These are phyloP conservation scores for Parastagonospora nodorum DNA, from an alignment of 2,329 filamentous ascomycete species.

Conservation along the genomic window DNA sequence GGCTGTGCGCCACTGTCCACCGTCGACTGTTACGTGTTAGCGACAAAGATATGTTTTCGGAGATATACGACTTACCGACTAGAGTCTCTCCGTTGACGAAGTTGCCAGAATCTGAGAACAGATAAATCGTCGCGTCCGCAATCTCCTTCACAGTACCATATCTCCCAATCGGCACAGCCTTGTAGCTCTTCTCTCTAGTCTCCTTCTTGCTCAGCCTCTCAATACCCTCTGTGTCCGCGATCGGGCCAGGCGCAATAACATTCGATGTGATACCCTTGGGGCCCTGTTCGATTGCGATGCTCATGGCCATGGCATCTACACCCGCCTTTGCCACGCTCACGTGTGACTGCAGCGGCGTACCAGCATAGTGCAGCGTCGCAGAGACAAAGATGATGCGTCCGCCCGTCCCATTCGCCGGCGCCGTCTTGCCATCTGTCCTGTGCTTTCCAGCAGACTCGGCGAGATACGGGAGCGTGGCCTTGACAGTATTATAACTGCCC, in stretches of 20 bases:
- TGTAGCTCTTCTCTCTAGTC: slow-evolving; percentile 33
- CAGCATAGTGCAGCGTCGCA: slow-evolving; percentile 89
- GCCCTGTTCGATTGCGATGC: slow-evolving; percentile 85
- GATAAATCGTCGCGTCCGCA: slow-evolving; percentile 85
- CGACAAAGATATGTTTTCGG: not conserved
- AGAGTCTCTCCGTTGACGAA: slow-evolving; percentile 84
- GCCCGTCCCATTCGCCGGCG: slow-evolving; percentile 60
- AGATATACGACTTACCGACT: slow-evolving; percentile 63
- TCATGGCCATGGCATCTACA: slow-evolving; percentile 81
- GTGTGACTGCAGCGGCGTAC: slow-evolving; percentile 83
- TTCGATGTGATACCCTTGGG: slow-evolving; percentile 87
- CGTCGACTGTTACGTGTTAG: slow-evolving; percentile 53
- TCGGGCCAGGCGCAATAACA: slow-evolving; percentile 85
- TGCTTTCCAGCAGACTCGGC: slow-evolving; percentile 71
- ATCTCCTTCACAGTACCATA: slow-evolving; percentile 85
- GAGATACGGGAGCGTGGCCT: slow-evolving; percentile 85
- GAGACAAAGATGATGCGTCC: slow-evolving; percentile 90
- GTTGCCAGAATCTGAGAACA: slow-evolving; percentile 84
- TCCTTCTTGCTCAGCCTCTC: slow-evolving; percentile 48
- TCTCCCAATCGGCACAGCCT: slow-evolving; percentile 70
- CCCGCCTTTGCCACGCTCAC: slow-evolving; percentile 91
- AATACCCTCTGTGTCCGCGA: slow-evolving; percentile 76
- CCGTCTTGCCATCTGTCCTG: slow-evolving; percentile 62
- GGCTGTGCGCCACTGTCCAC: slow-evolving; percentile 56
- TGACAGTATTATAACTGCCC: slow-evolving; percentile 92